Evolutionary conservation across 2,329 filamentous ascomycete species (phyloP).

Genomic region (Ilyonectria destructans): DNA sequence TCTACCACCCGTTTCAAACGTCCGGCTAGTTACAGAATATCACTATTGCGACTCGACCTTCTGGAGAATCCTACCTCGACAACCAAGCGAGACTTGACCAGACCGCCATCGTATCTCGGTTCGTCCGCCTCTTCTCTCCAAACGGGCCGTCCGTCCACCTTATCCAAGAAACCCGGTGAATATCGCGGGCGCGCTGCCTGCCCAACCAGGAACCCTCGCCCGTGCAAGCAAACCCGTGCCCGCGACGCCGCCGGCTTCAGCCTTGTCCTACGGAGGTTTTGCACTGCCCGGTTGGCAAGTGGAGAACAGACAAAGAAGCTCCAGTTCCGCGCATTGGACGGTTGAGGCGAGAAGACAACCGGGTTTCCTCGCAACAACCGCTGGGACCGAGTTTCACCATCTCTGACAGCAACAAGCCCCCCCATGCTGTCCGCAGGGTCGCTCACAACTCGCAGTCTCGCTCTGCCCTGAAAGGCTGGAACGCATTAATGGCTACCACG

Average conservation of each 20-base stretch:
- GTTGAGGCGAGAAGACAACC: neutral
- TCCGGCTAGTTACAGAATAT: slow-evolving; percentile 21
- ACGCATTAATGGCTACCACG: slow-evolving; percentile 15
- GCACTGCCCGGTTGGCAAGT: slow-evolving; percentile 2
- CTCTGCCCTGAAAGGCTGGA: slow-evolving; percentile 19
- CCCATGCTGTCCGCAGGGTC: slow-evolving; percentile 9
- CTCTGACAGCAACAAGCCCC: slow-evolving; percentile 25
- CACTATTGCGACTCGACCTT: neutral
- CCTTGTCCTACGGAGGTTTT: neutral
- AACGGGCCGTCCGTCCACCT: neutral
- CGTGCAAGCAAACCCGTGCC: neutral
- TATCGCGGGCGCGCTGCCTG: slow-evolving; percentile 2
- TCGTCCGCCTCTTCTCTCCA: neutral
- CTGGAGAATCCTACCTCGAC: neutral
- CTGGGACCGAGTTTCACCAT: slow-evolving; percentile 27
- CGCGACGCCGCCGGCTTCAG: neutral
- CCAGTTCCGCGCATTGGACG: neutral
- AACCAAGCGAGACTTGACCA: neutral
- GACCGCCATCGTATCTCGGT: neutral
- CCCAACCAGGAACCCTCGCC: neutral
- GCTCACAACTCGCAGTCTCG: neutral
- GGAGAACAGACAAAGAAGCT: neutral
- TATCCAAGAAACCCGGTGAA: slow-evolving; percentile 1
- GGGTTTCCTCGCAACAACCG: neutral
- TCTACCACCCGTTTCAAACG: slow-evolving; percentile 18